Percentiles rank a stretch among this genome's conserved stretches.
phyloP scores from a whole-genome alignment of 345 rosid species.

The Rhizophora apiculata region DNA sequence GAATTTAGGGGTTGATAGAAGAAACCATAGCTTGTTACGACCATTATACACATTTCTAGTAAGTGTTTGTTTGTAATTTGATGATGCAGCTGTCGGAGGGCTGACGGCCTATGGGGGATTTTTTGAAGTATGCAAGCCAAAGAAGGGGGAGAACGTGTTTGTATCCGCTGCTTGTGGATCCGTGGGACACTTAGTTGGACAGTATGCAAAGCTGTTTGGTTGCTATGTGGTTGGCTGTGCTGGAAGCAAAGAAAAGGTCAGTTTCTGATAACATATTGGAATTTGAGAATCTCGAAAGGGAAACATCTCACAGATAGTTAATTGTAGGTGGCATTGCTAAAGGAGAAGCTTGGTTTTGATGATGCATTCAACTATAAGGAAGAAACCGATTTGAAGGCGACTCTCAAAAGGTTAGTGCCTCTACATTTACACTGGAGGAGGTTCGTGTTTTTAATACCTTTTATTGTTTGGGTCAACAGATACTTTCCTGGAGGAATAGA shows the following conservation, averaged over 20 bases:
- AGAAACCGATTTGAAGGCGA: conserved; percentile 36
- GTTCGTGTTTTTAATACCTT: background rate
- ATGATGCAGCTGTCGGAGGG: conserved; percentile 44
- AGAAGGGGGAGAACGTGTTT: conserved; percentile 47
- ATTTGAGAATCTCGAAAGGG: background rate
- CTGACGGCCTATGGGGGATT: conserved; percentile 48
- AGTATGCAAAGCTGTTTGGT: conserved; percentile 41
- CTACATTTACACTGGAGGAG: background rate
- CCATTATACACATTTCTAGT: background rate
- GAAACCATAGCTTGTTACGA: too few relatives aligned
- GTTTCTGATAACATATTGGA: background rate
- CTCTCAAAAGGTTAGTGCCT: conserved; percentile 33
- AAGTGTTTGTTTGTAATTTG: background rate
- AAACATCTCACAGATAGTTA: background rate
- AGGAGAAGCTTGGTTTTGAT: conserved; percentile 51
- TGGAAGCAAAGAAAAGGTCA: conserved; percentile 41
- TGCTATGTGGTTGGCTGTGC: conserved; percentile 57
- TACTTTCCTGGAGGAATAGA: conserved; percentile 57
- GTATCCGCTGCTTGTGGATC: conserved; percentile 53
- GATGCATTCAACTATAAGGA: conserved; percentile 56
- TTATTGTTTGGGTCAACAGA: conserved; percentile 21
- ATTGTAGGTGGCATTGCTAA: conserved; percentile 41
- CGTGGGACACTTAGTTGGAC: conserved; percentile 52
- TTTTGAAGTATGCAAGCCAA: conserved; percentile 41
- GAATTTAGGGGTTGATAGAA: too few relatives aligned